A percentile compares a stretch with the other conserved stretches of the same genome.
These are phyloP conservation scores for Ehretia macrophylla DNA, from an alignment of 257 asterid genomes.

Conservation along the genomic window DNA sequence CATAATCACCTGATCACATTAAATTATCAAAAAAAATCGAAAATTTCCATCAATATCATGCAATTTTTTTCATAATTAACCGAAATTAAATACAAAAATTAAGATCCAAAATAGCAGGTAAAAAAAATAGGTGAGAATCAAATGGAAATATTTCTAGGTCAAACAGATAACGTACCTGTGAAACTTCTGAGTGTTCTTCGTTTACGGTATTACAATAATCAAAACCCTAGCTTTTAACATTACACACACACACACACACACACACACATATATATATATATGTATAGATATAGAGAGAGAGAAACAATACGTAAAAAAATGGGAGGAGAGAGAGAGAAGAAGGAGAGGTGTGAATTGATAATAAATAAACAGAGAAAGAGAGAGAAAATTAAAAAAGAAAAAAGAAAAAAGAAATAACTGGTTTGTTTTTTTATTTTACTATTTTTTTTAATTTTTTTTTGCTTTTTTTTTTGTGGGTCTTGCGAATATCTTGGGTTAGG, in stretches of 20 bases:
- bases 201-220: slow-evolving; percentile 37
- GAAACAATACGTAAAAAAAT: background rate
- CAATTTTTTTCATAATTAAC: background rate
- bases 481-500: too few relatives aligned
- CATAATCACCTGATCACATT: slow-evolving; percentile 57
- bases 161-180: slow-evolving; percentile 32
- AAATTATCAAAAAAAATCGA: slow-evolving; percentile 14
- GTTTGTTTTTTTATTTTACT: background rate
- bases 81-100: slow-evolving; percentile 2
- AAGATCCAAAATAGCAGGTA: background rate
- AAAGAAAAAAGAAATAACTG: too few relatives aligned
- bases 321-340: slow-evolving; percentile 26
- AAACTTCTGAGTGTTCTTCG: slow-evolving; percentile 34
- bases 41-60: slow-evolving; percentile 9
- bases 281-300: slow-evolving; percentile 15
- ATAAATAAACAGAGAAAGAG: background rate
- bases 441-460: background rate
- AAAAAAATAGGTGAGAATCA: slow-evolving; percentile 19
- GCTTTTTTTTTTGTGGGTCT: too few relatives aligned
- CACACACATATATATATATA: slow-evolving; percentile 13
- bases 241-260: too few relatives aligned
- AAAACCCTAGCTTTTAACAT: slow-evolving; percentile 33
- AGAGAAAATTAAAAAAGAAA: slow-evolving; percentile 6
- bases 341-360: slow-evolving; percentile 13
- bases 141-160: slow-evolving; percentile 6